Conservation (phyloP, 1,284 basidiomycete species). For the Boletus mariae region DNA sequence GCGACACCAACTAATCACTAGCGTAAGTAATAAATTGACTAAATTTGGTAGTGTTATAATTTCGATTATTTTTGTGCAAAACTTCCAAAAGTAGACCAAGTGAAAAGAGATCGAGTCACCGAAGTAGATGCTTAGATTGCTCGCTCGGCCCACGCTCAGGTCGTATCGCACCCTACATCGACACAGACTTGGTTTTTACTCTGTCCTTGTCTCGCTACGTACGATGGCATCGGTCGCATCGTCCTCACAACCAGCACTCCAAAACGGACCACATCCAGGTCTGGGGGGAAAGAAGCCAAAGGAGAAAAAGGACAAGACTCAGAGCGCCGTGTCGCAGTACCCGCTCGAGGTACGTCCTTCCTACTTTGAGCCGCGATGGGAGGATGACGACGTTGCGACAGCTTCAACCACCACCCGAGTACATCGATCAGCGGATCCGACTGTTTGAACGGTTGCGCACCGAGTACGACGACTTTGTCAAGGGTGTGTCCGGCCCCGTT, state of each 20-base stretch:
- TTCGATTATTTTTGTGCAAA: constrained; percentile 1
- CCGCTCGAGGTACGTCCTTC: constrained; percentile 55
- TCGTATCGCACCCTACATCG: constrained; percentile 10
- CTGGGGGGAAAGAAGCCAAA: constrained; percentile 43
- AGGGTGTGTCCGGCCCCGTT: constrained; percentile 43
- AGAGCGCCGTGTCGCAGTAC: constrained; percentile 41
- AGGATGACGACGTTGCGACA: constrained; percentile 30
- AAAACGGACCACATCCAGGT: constrained; percentile 28
- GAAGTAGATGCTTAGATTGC: constrained; percentile 27
- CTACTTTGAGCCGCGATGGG: not conserved
- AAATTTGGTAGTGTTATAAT: not conserved
- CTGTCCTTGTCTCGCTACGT: constrained; percentile 1
- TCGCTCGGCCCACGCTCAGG: constrained; percentile 20
- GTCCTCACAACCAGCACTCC: constrained; percentile 35
- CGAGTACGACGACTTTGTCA: constrained; percentile 80
- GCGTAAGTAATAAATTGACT: too few species aligned
- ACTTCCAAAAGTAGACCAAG: constrained; percentile 28
- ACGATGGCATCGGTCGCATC: constrained; percentile 35
- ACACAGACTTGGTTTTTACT: not conserved
- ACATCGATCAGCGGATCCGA: constrained; percentile 86
- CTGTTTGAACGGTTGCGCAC: constrained; percentile 89
- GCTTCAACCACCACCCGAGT: constrained; percentile 82
- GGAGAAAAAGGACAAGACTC: constrained; percentile 47
- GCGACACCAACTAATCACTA: too few species aligned
- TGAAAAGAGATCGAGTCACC: constrained; percentile 13